Evolutionary conservation across 2,329 filamentous ascomycete genomes (phyloP).

Genomic region (Cladosporium sp.): DNA sequence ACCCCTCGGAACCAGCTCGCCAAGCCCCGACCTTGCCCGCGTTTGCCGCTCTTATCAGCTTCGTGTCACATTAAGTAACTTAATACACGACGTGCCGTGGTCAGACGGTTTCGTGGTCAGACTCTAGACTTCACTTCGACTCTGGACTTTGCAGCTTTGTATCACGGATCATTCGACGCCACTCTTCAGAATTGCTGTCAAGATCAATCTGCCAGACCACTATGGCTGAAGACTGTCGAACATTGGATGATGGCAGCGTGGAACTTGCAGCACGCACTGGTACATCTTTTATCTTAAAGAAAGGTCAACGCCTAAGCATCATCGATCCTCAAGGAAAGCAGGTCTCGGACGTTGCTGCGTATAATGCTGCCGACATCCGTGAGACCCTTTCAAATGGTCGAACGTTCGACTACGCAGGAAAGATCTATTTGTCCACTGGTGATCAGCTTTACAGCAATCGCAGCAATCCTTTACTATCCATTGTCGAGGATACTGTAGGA

Average conservation of each 20-base stretch:
- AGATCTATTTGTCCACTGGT: constrained; percentile 19
- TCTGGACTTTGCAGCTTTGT: no score
- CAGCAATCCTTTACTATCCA: constrained; percentile 18
- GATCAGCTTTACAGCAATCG: constrained; percentile 22
- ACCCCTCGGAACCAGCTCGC: not conserved
- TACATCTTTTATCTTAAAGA: constrained; percentile 18
- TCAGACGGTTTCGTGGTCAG: no score
- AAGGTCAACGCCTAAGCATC: constrained; percentile 20
- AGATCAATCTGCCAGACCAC: not conserved
- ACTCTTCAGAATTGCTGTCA: not conserved
- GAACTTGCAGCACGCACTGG: constrained; percentile 19
- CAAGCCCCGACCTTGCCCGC: not conserved
- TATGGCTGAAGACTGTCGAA: not conserved
- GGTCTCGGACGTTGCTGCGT: constrained; percentile 21
- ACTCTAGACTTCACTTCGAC: not conserved
- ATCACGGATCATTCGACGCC: not conserved
- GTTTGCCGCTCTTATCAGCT: not conserved
- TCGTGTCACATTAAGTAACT: no score
- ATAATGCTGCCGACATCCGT: constrained; percentile 16
- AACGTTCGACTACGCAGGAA: constrained; percentile 22
- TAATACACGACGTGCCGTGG: no score
- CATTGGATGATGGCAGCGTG: not conserved
- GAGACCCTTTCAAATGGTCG: constrained; percentile 22
- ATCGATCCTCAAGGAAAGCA: constrained; percentile 22
- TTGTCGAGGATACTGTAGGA: constrained; percentile 18